Conservation (phyloP, 2,329 filamentous ascomycete species). For the Alternaria arborescens region DNA sequence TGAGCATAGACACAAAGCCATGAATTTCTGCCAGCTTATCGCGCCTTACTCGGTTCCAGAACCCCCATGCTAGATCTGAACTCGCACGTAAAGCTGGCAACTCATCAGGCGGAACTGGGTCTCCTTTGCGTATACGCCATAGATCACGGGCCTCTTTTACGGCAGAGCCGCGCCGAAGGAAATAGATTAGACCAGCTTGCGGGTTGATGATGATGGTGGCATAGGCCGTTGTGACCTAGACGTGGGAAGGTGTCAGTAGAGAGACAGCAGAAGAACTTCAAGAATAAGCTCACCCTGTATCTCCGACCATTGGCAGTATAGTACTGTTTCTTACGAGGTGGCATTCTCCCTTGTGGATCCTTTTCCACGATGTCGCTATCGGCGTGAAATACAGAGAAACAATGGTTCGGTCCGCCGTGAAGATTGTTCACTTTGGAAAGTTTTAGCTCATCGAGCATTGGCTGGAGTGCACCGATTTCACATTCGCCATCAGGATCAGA, state of each 20-base stretch:
- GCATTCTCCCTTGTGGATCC: too few relatives aligned
- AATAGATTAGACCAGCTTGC: not conserved
- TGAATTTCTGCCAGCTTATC: not conserved
- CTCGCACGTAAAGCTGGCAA: conserved; percentile 7
- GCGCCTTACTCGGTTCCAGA: not conserved
- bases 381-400: too few relatives aligned
- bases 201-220: conserved; percentile 1
- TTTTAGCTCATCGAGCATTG: not conserved
- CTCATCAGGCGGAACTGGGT: not conserved
- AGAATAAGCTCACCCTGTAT: too few relatives aligned
- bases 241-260: not conserved
- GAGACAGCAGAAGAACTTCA: too few relatives aligned
- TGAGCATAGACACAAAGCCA: not conserved
- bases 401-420: too few relatives aligned
- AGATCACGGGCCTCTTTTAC: not conserved
- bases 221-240: not conserved
- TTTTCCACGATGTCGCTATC: too few relatives aligned
- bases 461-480: not conserved
- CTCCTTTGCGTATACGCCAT: not conserved
- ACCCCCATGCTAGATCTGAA: conserved; percentile 8
- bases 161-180: conserved; percentile 3
- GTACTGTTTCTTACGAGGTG: too few relatives aligned
- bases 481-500: not conserved
- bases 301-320: too few relatives aligned
- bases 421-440: not conserved